These are phyloP conservation scores for Debaryomyces robertsiae DNA, from an alignment of 1,139 yeast species.

Conservation along the genomic window DNA sequence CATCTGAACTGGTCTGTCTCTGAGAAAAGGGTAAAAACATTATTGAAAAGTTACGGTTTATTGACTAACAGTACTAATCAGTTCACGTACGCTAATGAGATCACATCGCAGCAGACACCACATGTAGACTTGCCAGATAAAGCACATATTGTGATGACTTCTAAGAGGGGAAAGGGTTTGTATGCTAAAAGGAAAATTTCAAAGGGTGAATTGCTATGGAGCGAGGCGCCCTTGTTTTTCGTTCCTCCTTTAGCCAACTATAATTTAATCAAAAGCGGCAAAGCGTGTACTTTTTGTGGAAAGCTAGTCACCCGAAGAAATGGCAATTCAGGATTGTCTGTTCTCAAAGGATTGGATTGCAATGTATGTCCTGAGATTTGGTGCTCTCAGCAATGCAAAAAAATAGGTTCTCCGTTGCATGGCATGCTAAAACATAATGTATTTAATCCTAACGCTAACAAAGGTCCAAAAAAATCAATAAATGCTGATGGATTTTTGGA, in stretches of 20 bases:
- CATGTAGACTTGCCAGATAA: slow-evolving; percentile 50
- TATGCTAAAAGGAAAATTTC: slow-evolving; percentile 46
- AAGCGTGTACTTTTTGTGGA: slow-evolving; percentile 83
- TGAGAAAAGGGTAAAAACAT: slow-evolving; percentile 56
- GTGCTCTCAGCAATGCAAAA: slow-evolving; percentile 71
- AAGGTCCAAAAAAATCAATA: slow-evolving; percentile 33
- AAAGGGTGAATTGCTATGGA: slow-evolving; percentile 59
- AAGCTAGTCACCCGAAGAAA: slow-evolving; percentile 46
- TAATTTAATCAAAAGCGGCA: slow-evolving; percentile 62
- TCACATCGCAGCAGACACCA: slow-evolving; percentile 56
- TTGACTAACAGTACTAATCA: slow-evolving; percentile 33
- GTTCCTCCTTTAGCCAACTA: slow-evolving; percentile 74
- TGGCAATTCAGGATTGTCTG: slow-evolving; percentile 28
- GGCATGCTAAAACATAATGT: slow-evolving; percentile 56
- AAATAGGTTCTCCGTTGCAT: slow-evolving; percentile 55
- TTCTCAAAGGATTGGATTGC: slow-evolving; percentile 65
- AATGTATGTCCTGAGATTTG: slow-evolving; percentile 67
- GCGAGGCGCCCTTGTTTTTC: slow-evolving; percentile 62
- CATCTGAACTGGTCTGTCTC: slow-evolving; percentile 67
- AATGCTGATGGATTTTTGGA: slow-evolving; percentile 52
- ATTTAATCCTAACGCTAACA: slow-evolving; percentile 28
- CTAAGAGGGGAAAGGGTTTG: slow-evolving; percentile 52
- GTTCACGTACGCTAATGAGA: slow-evolving; percentile 54
- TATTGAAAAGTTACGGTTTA: slow-evolving; percentile 59
- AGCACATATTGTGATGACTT: slow-evolving; percentile 45